Base-by-base conservation (phyloP, 176 grass and related monocot species). In the Microstegium vimineum region DNA sequence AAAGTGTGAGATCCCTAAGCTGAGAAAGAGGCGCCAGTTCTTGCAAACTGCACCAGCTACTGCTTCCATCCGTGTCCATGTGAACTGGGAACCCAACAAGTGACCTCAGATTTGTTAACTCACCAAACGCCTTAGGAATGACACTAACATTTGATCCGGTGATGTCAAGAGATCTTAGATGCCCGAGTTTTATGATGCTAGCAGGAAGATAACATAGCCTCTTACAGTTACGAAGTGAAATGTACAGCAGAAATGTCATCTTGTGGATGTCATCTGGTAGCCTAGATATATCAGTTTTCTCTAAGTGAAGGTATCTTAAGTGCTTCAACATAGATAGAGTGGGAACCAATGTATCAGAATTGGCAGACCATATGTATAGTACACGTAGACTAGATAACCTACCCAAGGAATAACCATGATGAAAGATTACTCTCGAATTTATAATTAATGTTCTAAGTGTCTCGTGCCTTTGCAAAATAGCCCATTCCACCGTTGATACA, bases 371-470 rank as follows among this genome's bases (percentile, higher is more conserved):
- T 26, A 87, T 38, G 3, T 1, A 25, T 4, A 87, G 15, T 8
- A 82, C 72, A 0, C 86, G 31, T 37, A 87, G 64, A 1, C 15
- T 42, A 14, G 37, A 28, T 10, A 82, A 67, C 37, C 18, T 26
- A 9, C 4, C 10, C 1, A 82, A 2, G 0, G 74, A n/a, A n/a
- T 63, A 28, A 62, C 25, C 13, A 26, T 13, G 28, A 25, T 35
- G 2, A 18, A 52, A 2, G 3, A 15, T 31, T 5, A 23, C 10
- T 66, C 6, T 10, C 4, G 20, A 34, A 25, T 15, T 23, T 18
- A 87, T 42, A 2, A 87, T 37, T 27, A 87, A 36, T 28, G 85
- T 87, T 7, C 85, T 87, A 3, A 82, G 18, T 12, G 37, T 49
- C 7, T 71, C 0, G 1, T 54, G 63, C 27, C 60, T 77, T 23